Conservation (phyloP, 805 yeast species). For the Kockiozyma suomiensis region DNA sequence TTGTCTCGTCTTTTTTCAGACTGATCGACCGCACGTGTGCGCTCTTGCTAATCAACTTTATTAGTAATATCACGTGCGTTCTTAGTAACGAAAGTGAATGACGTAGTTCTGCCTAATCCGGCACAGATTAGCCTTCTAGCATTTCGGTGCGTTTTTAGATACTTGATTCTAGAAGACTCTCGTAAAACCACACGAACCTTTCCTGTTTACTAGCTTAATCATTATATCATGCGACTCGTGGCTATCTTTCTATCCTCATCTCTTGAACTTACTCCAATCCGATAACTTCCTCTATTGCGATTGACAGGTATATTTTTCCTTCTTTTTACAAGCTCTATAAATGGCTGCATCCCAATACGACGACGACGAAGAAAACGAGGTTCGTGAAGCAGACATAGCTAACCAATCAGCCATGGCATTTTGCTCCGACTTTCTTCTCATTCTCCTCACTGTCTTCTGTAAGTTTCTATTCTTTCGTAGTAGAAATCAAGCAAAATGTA, state of each 20-base stretch:
- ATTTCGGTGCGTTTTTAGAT: not conserved
- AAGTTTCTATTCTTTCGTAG: not conserved
- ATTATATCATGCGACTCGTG: not conserved
- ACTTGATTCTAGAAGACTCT: not conserved
- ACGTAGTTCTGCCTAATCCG: not conserved
- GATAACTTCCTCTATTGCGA: too few species aligned
- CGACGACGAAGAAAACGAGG: slow-evolving; percentile 4
- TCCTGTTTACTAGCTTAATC: not conserved
- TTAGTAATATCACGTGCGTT: not conserved
- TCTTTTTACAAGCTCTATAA: too few species aligned
- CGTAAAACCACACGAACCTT: not conserved
- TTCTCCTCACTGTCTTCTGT: slow-evolving; percentile 26
- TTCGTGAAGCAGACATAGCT: slow-evolving; percentile 16
- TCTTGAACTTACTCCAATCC: too few species aligned
- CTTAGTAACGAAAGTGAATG: not conserved
- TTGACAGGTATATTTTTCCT: too few species aligned
- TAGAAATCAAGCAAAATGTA: not conserved
- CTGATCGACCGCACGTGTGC: not conserved
- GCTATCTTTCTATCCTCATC: too few species aligned
- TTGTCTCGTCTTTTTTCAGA: too few species aligned
- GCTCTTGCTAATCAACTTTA: too few species aligned
- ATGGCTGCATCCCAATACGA: slow-evolving; percentile 5
- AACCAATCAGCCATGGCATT: slow-evolving; percentile 33
- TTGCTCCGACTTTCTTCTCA: slow-evolving; percentile 36
- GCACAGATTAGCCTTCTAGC: too few species aligned